phyloP scores from a whole-genome alignment of 23 red algal species.

The Gracilaria gracilis region DNA sequence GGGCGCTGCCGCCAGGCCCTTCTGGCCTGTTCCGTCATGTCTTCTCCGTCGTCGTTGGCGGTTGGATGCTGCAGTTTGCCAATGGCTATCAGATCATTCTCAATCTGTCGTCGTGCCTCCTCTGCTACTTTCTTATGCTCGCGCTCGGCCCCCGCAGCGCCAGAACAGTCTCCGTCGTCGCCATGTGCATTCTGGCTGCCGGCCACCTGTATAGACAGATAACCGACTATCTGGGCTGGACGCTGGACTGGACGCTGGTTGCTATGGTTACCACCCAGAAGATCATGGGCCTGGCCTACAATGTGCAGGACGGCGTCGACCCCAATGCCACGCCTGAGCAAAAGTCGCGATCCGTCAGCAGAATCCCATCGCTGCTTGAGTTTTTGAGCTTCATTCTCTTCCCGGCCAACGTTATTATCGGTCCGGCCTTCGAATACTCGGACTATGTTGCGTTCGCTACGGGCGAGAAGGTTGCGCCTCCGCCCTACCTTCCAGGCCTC shows the following conservation, averaged over 20 bases:
- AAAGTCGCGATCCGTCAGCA: constrained; percentile 52
- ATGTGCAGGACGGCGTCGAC: constrained; percentile 79
- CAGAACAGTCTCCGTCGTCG: constrained; percentile 60
- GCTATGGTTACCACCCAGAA: constrained; percentile 99
- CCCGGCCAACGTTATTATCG: constrained; percentile 89
- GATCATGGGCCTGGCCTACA: constrained; percentile 84
- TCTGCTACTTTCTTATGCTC: constrained; percentile 76
- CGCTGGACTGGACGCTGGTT: constrained; percentile 90
- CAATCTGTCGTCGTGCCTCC: constrained; percentile 64
- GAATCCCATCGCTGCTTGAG: constrained; percentile 77
- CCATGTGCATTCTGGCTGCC: constrained; percentile 69
- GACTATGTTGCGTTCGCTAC: constrained; percentile 83
- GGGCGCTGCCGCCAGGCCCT: constrained; percentile 53
- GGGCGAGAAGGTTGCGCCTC: constrained; percentile 23
- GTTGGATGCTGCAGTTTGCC: constrained; percentile 84
- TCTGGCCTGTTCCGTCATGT: constrained; percentile 67
- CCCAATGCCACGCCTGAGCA: constrained; percentile 51
- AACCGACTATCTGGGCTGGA: constrained; percentile 94
- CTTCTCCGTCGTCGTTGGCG: constrained; percentile 80
- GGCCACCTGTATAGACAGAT: constrained; percentile 91
- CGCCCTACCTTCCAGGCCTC: constrained; percentile 64
- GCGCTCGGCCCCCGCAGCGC: constrained; percentile 62
- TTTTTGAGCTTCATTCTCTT: constrained; percentile 94
- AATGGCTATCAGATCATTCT: constrained; percentile 85
- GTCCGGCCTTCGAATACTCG: constrained; percentile 88